Conservation (phyloP, 2,329 filamentous ascomycete genomes). For the Lecanicillium sp. region DNA sequence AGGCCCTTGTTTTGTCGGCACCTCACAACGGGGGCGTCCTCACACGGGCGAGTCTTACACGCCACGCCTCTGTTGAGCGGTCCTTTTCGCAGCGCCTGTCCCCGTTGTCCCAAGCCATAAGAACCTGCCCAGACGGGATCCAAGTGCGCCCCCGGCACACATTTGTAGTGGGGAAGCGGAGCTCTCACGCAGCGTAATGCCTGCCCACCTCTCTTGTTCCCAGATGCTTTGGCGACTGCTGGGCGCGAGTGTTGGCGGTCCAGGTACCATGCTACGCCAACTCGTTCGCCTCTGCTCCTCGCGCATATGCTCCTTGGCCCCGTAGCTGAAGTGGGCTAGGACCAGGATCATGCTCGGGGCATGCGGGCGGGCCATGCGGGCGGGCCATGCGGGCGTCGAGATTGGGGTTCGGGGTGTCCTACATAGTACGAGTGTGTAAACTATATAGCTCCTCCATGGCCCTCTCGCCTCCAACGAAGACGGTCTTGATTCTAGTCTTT, state of each 20-base stretch:
- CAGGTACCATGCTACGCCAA: no score
- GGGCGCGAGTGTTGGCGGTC: no score
- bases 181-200: background rate
- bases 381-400: no score
- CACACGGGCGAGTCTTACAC: no score
- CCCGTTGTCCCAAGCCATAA: background rate
- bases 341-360: no score
- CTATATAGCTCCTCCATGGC: background rate
- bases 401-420: no score
- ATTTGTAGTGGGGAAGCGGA: slow-evolving; percentile 1
- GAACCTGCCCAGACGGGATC: slow-evolving; percentile 8
- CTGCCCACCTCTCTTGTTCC: background rate
- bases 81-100: background rate
- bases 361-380: no score
- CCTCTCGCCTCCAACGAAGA: background rate
- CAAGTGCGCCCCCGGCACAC: slow-evolving; percentile 2
- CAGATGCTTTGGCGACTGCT: background rate
- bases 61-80: background rate
- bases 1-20: no score
- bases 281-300: no score
- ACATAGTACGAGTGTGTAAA: no score
- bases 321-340: no score
- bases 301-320: background rate
- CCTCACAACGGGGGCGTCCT: no score
- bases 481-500: background rate